Conservation (phyloP, 2,329 filamentous ascomycete species). For the Fusarium decemcellulare region DNA sequence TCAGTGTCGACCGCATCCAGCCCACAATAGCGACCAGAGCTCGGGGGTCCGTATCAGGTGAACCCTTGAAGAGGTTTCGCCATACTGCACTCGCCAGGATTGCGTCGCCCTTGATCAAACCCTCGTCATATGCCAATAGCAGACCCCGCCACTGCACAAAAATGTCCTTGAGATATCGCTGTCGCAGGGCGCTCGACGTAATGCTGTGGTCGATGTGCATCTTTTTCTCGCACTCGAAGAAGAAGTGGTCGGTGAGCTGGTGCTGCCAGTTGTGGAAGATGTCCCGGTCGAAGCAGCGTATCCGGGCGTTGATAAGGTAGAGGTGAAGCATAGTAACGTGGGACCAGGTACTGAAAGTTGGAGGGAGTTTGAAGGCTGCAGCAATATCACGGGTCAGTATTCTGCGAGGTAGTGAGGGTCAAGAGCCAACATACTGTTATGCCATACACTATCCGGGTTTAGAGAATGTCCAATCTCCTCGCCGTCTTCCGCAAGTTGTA, state of each 20-base stretch:
- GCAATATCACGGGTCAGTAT: constrained; percentile 7
- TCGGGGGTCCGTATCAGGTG: constrained; percentile 65
- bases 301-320: constrained; percentile 88
- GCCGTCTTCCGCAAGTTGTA: constrained; percentile 81
- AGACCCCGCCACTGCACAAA: constrained; percentile 94
- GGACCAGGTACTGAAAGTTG: constrained; percentile 96
- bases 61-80: constrained; percentile 91
- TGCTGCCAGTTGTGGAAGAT: constrained; percentile 85
- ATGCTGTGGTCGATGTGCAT: constrained; percentile 87
- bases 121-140: constrained; percentile 88
- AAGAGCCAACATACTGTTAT: constrained; percentile 72
- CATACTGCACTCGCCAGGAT: constrained; percentile 87
- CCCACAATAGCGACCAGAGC: constrained; percentile 67
- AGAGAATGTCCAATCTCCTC: constrained; percentile 79
- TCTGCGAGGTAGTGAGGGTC: too few relatives aligned
- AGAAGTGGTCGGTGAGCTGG: constrained; percentile 95
- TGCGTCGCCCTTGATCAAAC: constrained; percentile 81
- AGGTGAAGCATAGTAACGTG: constrained; percentile 97
- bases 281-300: constrained; percentile 82
- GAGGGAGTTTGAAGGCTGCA: constrained; percentile 81
- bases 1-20: constrained; percentile 67
- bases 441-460: constrained; percentile 70
- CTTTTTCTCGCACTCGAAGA: constrained; percentile 86
- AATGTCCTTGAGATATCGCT: constrained; percentile 85
- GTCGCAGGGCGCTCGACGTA: constrained; percentile 69